Base-by-base conservation (phyloP, 805 yeast species). In the Gaillardinia entomophila region DNA sequence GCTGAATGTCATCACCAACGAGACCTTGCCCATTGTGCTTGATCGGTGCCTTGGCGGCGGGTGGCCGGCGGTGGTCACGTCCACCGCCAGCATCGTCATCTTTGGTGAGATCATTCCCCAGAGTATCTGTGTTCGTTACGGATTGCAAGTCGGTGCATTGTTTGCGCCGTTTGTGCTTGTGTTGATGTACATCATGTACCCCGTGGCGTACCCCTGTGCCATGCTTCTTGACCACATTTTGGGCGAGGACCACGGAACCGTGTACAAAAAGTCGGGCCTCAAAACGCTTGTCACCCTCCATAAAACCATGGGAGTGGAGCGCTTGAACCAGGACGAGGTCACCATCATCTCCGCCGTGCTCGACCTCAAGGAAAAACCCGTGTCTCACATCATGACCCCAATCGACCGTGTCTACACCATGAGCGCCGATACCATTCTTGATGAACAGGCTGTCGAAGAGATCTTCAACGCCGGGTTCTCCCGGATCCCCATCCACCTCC, bases 61-160 rank as follows among this genome's bases (percentile, higher is more conserved):
- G 1, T 82, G 95, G 83, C 89, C 92, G 11, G 98, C 98, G 1
- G 96, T 90, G 24, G 85, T 88, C 11, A 73, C 88, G 10, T 81
- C 97, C n/a, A 89, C 98, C 0, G 89, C 83, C 3, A 75, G 89
- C 16, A 90, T 90, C 52, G 97, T 90, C 31, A 73, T 90, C 10
- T 90, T 90, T 59, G 98, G 98, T 39, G 98, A 90, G 53, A 84
- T 90, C 47, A 90, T 90, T 40, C 98, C 98, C 2, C 98, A 90
- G 60, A 80, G 92, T 14, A 68, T 88, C 26, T 87, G 94, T 60
- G 98, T 90, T 13, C 71, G 97, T 27, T 89, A 86, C 53, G 98
- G 98, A 1, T 69, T 90, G 31, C 82, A 85, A 42, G 81, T 90
- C 16, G 98, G 98, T 27, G 82, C 97, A 2, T 73, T 79, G 43